phyloP scores from a whole-genome alignment of 805 yeast species.

The Scheffersomyces stipitis region DNA sequence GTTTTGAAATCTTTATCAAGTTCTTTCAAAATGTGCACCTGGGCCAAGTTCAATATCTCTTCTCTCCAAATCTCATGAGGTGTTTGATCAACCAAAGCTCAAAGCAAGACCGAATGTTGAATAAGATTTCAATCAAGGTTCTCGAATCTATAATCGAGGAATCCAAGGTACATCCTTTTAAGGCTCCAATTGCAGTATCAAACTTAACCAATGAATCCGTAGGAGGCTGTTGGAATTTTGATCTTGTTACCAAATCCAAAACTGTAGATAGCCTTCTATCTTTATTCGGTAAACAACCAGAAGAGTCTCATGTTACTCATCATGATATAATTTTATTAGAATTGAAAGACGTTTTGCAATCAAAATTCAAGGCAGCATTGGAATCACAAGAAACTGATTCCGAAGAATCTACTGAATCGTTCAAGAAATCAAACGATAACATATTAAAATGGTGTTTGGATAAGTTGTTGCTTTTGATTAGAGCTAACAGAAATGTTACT shows the following conservation, averaged over 20 bases:
- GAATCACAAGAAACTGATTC: conserved; percentile 20
- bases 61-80: conserved; percentile 68
- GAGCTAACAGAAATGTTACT: conserved; percentile 40
- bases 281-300: conserved; percentile 17
- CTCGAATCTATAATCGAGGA: conserved; percentile 43
- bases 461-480: conserved; percentile 51
- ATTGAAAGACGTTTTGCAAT: conserved; percentile 22
- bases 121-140: conserved; percentile 61
- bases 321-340: conserved; percentile 16
- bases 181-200: conserved; percentile 33
- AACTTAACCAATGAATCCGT: conserved; percentile 28
- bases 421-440: conserved; percentile 30
- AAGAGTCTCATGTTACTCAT: conserved; percentile 8
- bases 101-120: conserved; percentile 60
- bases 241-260: conserved; percentile 71
- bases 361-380: conserved; percentile 23
- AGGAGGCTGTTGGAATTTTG: conserved; percentile 69
- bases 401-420: conserved; percentile 3
- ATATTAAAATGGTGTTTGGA: conserved; percentile 62
- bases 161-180: conserved; percentile 35
- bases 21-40: conserved; percentile 38
- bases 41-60: conserved; percentile 26
- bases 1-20: conserved; percentile 67
- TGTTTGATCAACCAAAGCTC: conserved; percentile 75
- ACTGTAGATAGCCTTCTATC: conserved; percentile 46